Conservation (phyloP, 306 rosid genomes). For the Lupinus albus region DNA sequence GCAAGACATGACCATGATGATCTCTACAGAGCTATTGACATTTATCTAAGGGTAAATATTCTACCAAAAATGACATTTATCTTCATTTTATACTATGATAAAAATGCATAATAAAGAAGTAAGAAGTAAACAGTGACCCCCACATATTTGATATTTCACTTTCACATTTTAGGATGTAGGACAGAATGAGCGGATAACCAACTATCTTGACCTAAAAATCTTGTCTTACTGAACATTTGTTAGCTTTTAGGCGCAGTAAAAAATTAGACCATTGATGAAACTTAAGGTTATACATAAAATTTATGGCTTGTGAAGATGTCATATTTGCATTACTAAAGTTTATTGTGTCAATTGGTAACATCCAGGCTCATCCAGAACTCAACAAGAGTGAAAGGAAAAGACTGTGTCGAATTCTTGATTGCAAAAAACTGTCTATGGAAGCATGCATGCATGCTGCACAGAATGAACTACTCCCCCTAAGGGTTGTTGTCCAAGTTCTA, state of each 20-base stretch:
- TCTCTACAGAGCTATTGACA: conserved; percentile 91
- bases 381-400: conserved; percentile 94
- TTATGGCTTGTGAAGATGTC: background rate
- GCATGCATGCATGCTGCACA: conserved; percentile 99
- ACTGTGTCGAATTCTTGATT: conserved; percentile 80
- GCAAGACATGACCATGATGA: conserved; percentile 97
- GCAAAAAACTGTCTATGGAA: conserved; percentile 95
- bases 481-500: conserved; percentile 97
- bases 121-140: conserved; percentile 12
- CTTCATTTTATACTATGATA: conserved; percentile 27
- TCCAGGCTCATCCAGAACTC: conserved; percentile 92
- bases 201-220: conserved; percentile 87
- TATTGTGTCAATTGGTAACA: conserved; percentile 27
- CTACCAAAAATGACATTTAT: background rate
- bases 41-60: conserved; percentile 81
- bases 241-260: conserved; percentile 53
- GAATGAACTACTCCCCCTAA: conserved; percentile 88
- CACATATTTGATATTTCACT: conserved; percentile 45
- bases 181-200: conserved; percentile 75
- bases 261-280: conserved; percentile 36
- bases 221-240: conserved; percentile 60
- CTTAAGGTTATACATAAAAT: background rate
- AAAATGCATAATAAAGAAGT: conserved; percentile 21
- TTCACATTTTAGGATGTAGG: conserved; percentile 63
- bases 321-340: conserved; percentile 32